Conservation (phyloP, 768 basidiomycete species). For the Phlebiopsis gigantea region DNA sequence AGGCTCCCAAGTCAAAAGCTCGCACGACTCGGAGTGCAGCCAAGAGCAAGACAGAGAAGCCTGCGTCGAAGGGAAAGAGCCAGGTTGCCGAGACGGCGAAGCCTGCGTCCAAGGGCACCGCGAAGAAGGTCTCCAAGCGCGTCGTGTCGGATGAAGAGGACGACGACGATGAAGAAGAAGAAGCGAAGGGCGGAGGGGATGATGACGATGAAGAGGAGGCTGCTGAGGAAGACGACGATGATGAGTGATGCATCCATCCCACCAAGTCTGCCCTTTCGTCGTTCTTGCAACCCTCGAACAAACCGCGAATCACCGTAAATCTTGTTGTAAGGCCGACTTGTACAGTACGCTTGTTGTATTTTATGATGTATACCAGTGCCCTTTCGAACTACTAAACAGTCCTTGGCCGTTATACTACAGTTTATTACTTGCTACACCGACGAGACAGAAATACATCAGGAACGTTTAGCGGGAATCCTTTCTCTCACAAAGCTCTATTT, state of each 20-base stretch:
- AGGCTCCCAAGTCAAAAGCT: constrained; percentile 33
- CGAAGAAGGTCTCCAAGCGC: constrained; percentile 17
- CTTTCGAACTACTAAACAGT: too few species aligned
- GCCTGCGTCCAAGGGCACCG: constrained; percentile 12
- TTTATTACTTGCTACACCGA: neutral
- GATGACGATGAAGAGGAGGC: constrained; percentile 34
- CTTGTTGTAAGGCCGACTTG: neutral
- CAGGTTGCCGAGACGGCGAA: constrained; percentile 10
- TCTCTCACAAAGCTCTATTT: neutral
- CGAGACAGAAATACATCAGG: neutral
- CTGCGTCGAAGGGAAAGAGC: constrained; percentile 7
- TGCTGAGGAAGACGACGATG: constrained; percentile 25
- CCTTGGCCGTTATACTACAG: neutral
- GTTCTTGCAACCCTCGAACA: neutral
- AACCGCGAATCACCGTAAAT: constrained; percentile 1
- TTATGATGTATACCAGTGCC: neutral
- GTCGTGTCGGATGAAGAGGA: constrained; percentile 39
- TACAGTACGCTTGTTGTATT: neutral
- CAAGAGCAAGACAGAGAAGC: constrained; percentile 5
- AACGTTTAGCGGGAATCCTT: neutral
- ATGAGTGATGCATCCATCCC: constrained; percentile 9
- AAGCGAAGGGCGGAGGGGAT: constrained; percentile 34
- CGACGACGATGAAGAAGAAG: constrained; percentile 33
- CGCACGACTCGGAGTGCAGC: neutral
- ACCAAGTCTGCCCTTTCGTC: neutral